Conservation (phyloP, 1,284 basidiomycete genomes). For the Amylostereum areolatum region DNA sequence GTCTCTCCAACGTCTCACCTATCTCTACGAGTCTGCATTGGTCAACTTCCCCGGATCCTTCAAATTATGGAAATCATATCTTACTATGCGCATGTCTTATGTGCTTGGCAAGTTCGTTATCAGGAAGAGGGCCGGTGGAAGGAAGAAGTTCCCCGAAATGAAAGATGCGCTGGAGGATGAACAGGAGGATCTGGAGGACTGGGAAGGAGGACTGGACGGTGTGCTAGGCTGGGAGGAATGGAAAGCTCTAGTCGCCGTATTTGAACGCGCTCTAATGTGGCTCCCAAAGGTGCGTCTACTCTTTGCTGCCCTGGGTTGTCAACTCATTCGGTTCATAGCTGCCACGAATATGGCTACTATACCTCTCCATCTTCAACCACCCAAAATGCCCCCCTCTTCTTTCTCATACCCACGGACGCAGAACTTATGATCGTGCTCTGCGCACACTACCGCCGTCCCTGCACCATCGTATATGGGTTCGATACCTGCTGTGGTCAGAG, state of each 20-base stretch:
- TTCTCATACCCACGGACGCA: constrained; percentile 85
- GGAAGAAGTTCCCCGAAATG: constrained; percentile 86
- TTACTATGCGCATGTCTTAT: constrained; percentile 79
- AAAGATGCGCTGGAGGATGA: constrained; percentile 85
- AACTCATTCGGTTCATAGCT: constrained; percentile 42
- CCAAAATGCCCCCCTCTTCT: constrained; percentile 83
- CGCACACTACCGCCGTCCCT: constrained; percentile 91
- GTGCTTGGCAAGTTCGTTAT: constrained; percentile 74
- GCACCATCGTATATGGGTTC: constrained; percentile 91
- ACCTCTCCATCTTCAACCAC: constrained; percentile 87
- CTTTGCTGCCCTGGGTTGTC: constrained; percentile 8
- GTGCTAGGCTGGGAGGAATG: constrained; percentile 93
- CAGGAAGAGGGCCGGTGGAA: constrained; percentile 75
- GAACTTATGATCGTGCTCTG: constrained; percentile 92
- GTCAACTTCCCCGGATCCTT: constrained; percentile 85
- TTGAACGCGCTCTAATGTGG: constrained; percentile 94
- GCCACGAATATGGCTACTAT: constrained; percentile 92
- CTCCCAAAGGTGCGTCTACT: constrained; percentile 69
- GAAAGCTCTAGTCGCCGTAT: constrained; percentile 82
- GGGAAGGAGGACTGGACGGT: constrained; percentile 83
- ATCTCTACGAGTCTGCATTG: constrained; percentile 91
- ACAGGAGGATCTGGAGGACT: constrained; percentile 68
- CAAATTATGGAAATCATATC: constrained; percentile 94
- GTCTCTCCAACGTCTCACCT: constrained; percentile 79
- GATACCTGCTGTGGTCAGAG: constrained; percentile 95